Conservation (phyloP, 2,329 filamentous ascomycete genomes). For the Curvularia verruculosa region DNA sequence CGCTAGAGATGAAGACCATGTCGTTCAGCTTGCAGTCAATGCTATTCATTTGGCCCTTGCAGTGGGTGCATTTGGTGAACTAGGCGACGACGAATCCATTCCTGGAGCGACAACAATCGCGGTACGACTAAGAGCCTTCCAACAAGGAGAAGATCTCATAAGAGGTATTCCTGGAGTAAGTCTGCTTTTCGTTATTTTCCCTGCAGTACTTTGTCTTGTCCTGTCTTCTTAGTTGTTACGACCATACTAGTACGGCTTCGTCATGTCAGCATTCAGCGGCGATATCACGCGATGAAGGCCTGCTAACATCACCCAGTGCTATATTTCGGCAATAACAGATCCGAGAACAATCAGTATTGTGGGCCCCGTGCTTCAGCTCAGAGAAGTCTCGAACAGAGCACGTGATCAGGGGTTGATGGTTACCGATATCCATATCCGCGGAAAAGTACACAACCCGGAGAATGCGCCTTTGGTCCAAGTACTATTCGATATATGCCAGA, state of each 20-base stretch:
- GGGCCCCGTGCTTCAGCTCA: constrained; percentile 18
- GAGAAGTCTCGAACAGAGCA: constrained; percentile 15
- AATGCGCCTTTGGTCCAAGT: constrained; percentile 25
- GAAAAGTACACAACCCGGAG: constrained; percentile 33
- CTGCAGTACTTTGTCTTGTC: neutral
- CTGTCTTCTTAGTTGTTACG: neutral
- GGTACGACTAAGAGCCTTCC: constrained; percentile 20
- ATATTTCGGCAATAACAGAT: constrained; percentile 32
- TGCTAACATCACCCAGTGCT: constrained; percentile 17
- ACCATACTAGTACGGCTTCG: neutral
- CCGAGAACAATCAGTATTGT: constrained; percentile 33
- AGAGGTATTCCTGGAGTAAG: constrained; percentile 24
- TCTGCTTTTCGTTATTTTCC: neutral
- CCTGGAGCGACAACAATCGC: constrained; percentile 26
- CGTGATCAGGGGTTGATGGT: constrained; percentile 18
- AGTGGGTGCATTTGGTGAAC: constrained; percentile 20
- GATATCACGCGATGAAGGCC: neutral
- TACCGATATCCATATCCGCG: constrained; percentile 25
- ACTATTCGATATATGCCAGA: constrained; percentile 13
- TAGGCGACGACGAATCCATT: constrained; percentile 22
- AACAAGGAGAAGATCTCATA: constrained; percentile 26
- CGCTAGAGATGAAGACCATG: constrained; percentile 21
- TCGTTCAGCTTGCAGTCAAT: constrained; percentile 17
- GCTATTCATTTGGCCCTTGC: constrained; percentile 20
- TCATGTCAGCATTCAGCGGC: neutral